A percentile compares a stretch with the other conserved stretches of the same genome.
Evolutionary conservation across 345 rosid genomes (phyloP).

Genomic region (Linum lewisii): DNA sequence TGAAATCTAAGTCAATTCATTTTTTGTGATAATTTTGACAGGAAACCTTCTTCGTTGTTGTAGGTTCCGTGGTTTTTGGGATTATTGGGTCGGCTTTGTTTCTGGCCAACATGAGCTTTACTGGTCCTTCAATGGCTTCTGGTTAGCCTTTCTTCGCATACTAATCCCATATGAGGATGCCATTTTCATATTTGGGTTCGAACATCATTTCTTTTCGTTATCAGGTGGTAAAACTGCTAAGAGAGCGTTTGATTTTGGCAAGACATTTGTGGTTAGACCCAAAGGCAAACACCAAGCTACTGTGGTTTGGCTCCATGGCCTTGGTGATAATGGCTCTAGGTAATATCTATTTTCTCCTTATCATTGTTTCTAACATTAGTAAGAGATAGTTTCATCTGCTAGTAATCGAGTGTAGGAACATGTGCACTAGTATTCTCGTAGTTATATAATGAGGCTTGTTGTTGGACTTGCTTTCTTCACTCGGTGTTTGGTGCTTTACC

Average conservation of each 20-base stretch:
- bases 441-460: background rate
- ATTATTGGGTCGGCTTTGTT: too few species aligned
- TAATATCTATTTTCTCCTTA: conserved; percentile 14
- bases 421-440: background rate
- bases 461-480: background rate
- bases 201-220: too few species aligned
- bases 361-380: background rate
- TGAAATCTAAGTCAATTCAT: too few species aligned
- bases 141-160: too few species aligned
- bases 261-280: conserved; percentile 88
- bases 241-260: conserved; percentile 45
- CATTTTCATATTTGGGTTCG: too few species aligned
- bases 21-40: too few species aligned
- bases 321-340: conserved; percentile 95
- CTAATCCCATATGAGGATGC: too few species aligned
- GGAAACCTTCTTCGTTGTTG: too few species aligned
- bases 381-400: background rate
- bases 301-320: conserved; percentile 94
- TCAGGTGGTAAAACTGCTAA: conserved; percentile 16
- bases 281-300: conserved; percentile 97
- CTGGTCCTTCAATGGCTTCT: too few species aligned
- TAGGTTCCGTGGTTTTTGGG: too few species aligned
- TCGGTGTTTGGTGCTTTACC: background rate
- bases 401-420: background rate
- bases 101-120: too few species aligned